Evolutionary conservation across 768 basidiomycete genomes (phyloP).

Genomic region (Guyanaporus albipodus): DNA sequence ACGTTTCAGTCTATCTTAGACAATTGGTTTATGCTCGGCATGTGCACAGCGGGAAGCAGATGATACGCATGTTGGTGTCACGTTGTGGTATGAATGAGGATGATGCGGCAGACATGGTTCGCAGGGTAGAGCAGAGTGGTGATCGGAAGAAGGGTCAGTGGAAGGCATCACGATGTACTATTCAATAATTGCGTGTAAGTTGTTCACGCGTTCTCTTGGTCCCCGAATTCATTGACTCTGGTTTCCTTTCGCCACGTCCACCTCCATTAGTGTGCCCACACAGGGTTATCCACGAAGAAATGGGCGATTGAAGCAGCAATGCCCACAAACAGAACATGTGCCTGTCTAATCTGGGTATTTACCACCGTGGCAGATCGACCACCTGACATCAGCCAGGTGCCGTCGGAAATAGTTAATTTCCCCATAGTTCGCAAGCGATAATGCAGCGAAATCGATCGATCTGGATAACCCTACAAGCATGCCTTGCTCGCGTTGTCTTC

Average conservation of each 20-base stretch:
- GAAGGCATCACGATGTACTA: conserved; percentile 10
- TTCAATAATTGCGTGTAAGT: conserved; percentile 19
- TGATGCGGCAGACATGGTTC: conserved; percentile 19
- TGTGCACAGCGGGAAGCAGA: conserved; percentile 20
- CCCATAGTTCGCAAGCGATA: background rate
- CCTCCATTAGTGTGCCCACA: no score
- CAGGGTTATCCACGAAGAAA: background rate
- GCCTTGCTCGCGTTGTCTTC: background rate
- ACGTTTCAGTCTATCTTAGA: conserved; percentile 23
- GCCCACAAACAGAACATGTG: background rate
- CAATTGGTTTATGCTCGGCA: conserved; percentile 21
- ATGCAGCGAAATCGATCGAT: conserved; percentile 11
- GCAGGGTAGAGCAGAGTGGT: conserved; percentile 15
- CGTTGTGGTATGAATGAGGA: conserved; percentile 24
- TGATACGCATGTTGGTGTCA: conserved; percentile 22
- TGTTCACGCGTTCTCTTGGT: background rate
- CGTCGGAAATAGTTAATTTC: background rate
- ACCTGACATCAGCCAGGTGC: conserved; percentile 18
- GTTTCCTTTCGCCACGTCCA: background rate
- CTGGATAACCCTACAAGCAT: background rate
- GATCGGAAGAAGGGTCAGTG: background rate
- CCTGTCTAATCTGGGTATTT: background rate
- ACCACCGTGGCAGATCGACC: conserved; percentile 4
- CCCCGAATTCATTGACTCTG: conserved; percentile 1
- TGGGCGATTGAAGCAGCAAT: background rate